Base-by-base conservation (phyloP, 345 rosid species). In the Raphanus raphanistrum region DNA sequence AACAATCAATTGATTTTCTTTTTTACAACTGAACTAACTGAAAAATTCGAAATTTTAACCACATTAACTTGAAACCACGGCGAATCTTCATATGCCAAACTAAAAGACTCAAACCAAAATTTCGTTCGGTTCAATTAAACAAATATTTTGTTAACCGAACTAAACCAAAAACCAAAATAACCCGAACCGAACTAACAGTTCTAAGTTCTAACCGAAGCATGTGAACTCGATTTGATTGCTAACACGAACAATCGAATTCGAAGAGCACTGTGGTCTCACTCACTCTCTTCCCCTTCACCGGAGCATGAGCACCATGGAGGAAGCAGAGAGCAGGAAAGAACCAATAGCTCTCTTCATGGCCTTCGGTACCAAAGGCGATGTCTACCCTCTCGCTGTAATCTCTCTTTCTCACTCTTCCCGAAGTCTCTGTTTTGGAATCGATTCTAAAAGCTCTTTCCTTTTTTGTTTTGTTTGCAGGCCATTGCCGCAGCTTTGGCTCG, bases 331-430 rank as follows among this genome's bases (percentile, higher is more conserved):
- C 68, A 83, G 81, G 65, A 82, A 72, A 38, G 12, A 45, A 68
- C 81, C 87, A 7, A 72, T 85, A 15, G 97, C 94, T 38, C 80
- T 86, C 28, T 90, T 91, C 86, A 89, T 93, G 87, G 94, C 92
- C 73, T 93, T 93, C 13, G 97, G 98, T 13, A 91, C 96, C 69
- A 82, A 87, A 82, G 97, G 96, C 65, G 98, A 91, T 84, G 92
- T 88, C 11, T 84, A 85, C 74, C 96, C 98, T 35, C 80, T 90
- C 27, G 91, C 96, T 55, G 98, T 93, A 85, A 72, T 68, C 35
- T 58, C 27, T 15, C 87, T 87, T 73, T 78, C 72, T 63, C 41
- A 62, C 55, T 43, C 64, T 26, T 26, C 64, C 41, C 41, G 8
- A 4, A 33, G 8, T 61, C 26, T 48, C 48, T 5, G 33, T 66